Conservation (phyloP, 768 basidiomycete genomes). For the Panellus pusillus region DNA sequence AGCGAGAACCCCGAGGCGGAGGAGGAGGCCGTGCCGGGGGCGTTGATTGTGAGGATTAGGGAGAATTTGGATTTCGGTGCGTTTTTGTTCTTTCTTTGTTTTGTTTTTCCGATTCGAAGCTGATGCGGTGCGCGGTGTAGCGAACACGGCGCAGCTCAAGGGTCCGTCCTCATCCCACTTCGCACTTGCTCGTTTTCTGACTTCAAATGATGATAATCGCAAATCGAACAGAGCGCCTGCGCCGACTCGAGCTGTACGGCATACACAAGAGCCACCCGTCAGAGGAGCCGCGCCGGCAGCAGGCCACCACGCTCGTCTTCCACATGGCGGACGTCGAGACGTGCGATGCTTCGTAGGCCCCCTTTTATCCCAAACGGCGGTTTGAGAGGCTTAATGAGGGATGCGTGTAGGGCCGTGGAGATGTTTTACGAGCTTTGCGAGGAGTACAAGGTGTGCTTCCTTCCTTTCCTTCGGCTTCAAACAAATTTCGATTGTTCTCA, state of each 20-base stretch:
- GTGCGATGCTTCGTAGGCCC: constrained; percentile 84
- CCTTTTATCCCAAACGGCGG: background rate
- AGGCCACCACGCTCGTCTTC: constrained; percentile 81
- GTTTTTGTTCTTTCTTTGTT: too few relatives aligned
- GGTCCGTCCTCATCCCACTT: constrained; percentile 43
- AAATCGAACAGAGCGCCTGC: constrained; percentile 67
- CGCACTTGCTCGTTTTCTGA: too few relatives aligned
- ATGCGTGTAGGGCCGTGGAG: constrained; percentile 64
- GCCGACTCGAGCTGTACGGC: constrained; percentile 89
- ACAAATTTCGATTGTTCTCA: background rate
- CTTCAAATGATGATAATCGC: too few relatives aligned
- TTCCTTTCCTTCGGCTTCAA: background rate
- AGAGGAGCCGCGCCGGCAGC: constrained; percentile 75
- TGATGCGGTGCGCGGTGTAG: constrained; percentile 34
- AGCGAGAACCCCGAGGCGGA: constrained; percentile 83
- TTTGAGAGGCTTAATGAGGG: constrained; percentile 10
- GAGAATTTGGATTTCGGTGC: constrained; percentile 90
- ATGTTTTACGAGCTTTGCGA: constrained; percentile 78
- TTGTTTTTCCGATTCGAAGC: background rate
- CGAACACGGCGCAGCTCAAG: constrained; percentile 95
- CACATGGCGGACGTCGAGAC: constrained; percentile 91
- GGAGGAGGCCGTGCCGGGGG: constrained; percentile 81
- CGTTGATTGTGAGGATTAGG: constrained; percentile 83
- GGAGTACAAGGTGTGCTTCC: constrained; percentile 64
- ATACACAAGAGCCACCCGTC: constrained; percentile 79